Evolutionary conservation across 1,284 basidiomycete species (phyloP), one percentile per base, ranked within the genome.

Genomic region (Trametes polyzona): DNA sequence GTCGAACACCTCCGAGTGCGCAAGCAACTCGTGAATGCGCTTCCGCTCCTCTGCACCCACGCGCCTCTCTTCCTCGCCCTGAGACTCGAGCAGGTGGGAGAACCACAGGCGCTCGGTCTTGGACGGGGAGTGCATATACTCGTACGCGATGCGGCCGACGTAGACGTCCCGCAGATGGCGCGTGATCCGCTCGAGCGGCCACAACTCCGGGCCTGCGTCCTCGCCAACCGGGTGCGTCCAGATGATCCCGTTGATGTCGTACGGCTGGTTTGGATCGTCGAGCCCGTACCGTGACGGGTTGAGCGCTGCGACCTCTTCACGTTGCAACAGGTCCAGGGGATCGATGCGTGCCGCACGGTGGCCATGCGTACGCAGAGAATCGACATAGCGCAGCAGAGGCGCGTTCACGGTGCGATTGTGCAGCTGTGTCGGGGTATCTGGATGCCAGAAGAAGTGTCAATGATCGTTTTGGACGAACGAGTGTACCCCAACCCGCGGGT

Each of bases 61-160:
- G 64, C 44, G 59, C 0, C 75, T 68, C 4, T 70, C 66, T 21
- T 74, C 73, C 11, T 75, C 67, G 1, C 73, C 71, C 47, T 83
- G 79, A 0, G 86, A 86, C 71, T 96, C 93, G 11, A 96, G 79
- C 16, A 92, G 77, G 66, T 91, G 88, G 1, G 91, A 88, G 73
- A 95, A 94, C 92, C 92, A 95, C 7, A 90, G 76, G 0, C 90
- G 79, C 72, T 93, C 91, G 0, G 84, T 86, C 74, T 92, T 92
- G 47, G 82, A 86, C 0, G 88, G 88, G 8, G 90, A 88, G 71
- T 93, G 90, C 90, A 92, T 93, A 67, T 90, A 95, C 80, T 96
- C 93, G 69, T 94, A 93, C 1, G 90, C 93, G 64, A 96, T 90
- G 24, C 84, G 83, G 4, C 87, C 90, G 29, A 92, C 89, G 67